Evolutionary conservation across 306 rosid species (phyloP), one percentile per base, ranked within the genome.

Genomic region (Casuarina glauca): DNA sequence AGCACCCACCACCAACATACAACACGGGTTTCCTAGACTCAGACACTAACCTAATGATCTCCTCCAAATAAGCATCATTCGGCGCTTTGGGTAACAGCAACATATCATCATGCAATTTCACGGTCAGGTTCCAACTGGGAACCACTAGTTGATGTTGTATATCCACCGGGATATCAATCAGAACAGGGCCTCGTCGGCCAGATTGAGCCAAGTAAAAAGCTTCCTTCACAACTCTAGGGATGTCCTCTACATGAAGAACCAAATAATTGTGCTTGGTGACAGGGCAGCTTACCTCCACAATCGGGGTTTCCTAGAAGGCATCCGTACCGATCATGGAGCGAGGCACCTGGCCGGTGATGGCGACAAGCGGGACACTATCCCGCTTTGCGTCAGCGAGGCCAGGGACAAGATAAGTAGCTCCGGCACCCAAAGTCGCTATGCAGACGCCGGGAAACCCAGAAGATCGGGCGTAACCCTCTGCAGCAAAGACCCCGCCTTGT

Each of bases 271-370:
- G 97, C 81, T 95, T 95, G 0, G 98, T 95, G 69, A 95, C 91
- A 39, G 97, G 92, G 54, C 97, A 79, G 0, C 97, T 87, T 62
- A 95, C 97, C 83, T 95, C 97, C 4, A 95, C 97, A 6, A 95
- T 95, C 0, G 98, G 96, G 9, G 97, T 95, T 72, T 92, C 97
- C 35, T 95, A 97, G 62, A 95, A 95, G 0, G 97, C 98, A 72
- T 92, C 97, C 1, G 97, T 95, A 35, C 97, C 97, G 43, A 92
- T 92, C 97, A 95, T 92, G 9, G 89, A 42, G 32, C 1, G 32
- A 26, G 32, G 32, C 32, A 26, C 32, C 32, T 26, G 32, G 32
- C 32, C 32, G 32, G 32, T 26, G 32, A 26, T 26, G 32, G 32
- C 1, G 32, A 26, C 32, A 26, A 26, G 32, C 32, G 32, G 32